Percentiles rank a stretch among this genome's conserved stretches.
phyloP scores from a whole-genome alignment of 2,329 filamentous ascomycete genomes.

The Aspergillus aculeatus region DNA sequence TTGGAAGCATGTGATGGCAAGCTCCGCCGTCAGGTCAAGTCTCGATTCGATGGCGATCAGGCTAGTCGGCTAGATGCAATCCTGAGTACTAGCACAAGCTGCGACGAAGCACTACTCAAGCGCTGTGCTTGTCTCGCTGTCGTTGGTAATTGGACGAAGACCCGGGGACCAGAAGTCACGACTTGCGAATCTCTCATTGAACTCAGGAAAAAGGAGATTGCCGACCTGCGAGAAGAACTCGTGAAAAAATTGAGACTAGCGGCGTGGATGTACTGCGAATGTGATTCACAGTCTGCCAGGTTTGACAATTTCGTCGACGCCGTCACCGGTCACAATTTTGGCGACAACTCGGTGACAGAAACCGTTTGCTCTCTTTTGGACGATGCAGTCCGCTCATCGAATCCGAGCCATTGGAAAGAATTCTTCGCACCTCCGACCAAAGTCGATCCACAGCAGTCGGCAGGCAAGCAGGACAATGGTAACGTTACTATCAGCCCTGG shows the following conservation, averaged over 20 bases:
- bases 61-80: slow-evolving; percentile 46
- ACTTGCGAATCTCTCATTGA: slow-evolving; percentile 35
- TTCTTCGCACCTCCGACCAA: slow-evolving; percentile 24
- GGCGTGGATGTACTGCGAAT: slow-evolving; percentile 30
- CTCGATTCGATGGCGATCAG: slow-evolving; percentile 28
- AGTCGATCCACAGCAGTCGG: neutral
- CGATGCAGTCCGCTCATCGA: slow-evolving; percentile 16
- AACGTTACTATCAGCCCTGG: neutral
- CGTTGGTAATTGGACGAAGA: slow-evolving; percentile 24
- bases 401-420: slow-evolving; percentile 29
- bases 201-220: slow-evolving; percentile 25
- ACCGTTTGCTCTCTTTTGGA: slow-evolving; percentile 22
- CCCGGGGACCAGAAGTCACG: slow-evolving; percentile 26
- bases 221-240: slow-evolving; percentile 23
- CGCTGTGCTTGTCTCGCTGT: slow-evolving; percentile 41
- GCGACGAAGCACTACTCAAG: slow-evolving; percentile 57
- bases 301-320: slow-evolving; percentile 31
- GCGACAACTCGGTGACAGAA: slow-evolving; percentile 28
- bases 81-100: slow-evolving; percentile 45
- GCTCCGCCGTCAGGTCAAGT: slow-evolving; percentile 25
- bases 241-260: slow-evolving; percentile 26
- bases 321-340: slow-evolving; percentile 29
- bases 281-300: slow-evolving; percentile 21
- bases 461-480: neutral
- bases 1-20: slow-evolving; percentile 53